phyloP scores from a whole-genome alignment of 176 grass and related monocot species.

The Areca catechu region DNA sequence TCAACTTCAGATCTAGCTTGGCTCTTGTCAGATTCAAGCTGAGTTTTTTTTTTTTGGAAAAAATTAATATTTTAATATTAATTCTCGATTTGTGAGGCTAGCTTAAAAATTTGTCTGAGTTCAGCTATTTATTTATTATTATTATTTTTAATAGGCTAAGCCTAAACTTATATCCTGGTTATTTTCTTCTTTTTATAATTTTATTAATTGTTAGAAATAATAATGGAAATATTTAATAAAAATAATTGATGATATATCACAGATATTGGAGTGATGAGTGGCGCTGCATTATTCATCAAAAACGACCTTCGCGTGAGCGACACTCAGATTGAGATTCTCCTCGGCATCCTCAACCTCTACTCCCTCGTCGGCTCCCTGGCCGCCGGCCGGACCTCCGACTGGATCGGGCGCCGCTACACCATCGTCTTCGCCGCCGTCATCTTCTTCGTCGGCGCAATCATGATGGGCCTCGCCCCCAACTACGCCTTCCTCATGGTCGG shows the following conservation, averaged over 20 bases:
- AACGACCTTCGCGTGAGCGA: constrained; percentile 57
- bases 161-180: too few species aligned
- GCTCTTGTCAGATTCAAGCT: too few species aligned
- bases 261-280: constrained; percentile 94
- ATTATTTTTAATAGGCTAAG: too few species aligned
- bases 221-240: too few species aligned
- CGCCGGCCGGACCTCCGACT: constrained; percentile 72
- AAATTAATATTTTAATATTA: too few species aligned
- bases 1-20: too few species aligned
- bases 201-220: too few species aligned
- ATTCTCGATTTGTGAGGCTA: too few species aligned
- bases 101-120: too few species aligned
- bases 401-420: constrained; percentile 84
- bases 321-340: constrained; percentile 58
- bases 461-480: constrained; percentile 50
- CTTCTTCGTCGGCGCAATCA: constrained; percentile 66
- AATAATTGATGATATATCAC: too few species aligned
- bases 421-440: constrained; percentile 68
- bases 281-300: constrained; percentile 53
- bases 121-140: too few species aligned
- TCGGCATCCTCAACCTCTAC: constrained; percentile 79
- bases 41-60: too few species aligned
- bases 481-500: constrained; percentile 61
- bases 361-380: constrained; percentile 71
- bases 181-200: background rate